These are phyloP conservation scores for Thelephora ganbajun DNA, from an alignment of 768 basidiomycete species.

Conservation along the genomic window DNA sequence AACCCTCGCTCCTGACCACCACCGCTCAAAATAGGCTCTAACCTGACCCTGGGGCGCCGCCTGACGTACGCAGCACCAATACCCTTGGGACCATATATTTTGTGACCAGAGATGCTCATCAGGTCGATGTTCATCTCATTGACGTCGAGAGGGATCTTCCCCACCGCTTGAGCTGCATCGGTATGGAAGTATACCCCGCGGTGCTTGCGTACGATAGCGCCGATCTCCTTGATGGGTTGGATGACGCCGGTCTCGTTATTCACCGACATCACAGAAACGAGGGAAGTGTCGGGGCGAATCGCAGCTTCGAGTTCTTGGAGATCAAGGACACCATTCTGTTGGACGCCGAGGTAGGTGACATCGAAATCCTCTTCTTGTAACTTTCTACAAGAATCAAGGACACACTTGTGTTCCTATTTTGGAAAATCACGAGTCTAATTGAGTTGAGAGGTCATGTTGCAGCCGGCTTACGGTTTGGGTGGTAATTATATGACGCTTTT, in stretches of 20 bases:
- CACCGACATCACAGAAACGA: conserved; percentile 97
- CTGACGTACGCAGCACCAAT: conserved; percentile 91
- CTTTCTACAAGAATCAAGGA: conserved; percentile 93
- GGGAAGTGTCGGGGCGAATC: conserved; percentile 82
- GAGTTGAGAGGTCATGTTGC: background rate
- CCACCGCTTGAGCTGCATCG: conserved; percentile 91
- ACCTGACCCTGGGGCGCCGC: conserved; percentile 77
- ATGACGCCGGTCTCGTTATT: conserved; percentile 99
- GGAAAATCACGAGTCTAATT: background rate
- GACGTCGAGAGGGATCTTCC: conserved; percentile 85
- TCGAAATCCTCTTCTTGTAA: conserved; percentile 96
- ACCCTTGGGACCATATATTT: conserved; percentile 96
- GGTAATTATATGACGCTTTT: conserved; percentile 88
- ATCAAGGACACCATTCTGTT: conserved; percentile 69
- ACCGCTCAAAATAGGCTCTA: conserved; percentile 91
- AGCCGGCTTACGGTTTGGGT: conserved; percentile 66
- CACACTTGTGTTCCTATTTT: conserved; percentile 94
- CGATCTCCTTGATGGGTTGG: conserved; percentile 93
- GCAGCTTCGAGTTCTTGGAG: conserved; percentile 71
- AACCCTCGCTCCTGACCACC: conserved; percentile 96
- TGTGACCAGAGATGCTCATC: conserved; percentile 94
- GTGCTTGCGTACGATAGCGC: conserved; percentile 70
- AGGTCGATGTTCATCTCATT: conserved; percentile 93
- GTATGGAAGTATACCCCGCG: conserved; percentile 92
- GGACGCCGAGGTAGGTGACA: conserved; percentile 92